Conservation (phyloP, 2,329 filamentous ascomycete genomes). For the Arthroderma sp. region DNA sequence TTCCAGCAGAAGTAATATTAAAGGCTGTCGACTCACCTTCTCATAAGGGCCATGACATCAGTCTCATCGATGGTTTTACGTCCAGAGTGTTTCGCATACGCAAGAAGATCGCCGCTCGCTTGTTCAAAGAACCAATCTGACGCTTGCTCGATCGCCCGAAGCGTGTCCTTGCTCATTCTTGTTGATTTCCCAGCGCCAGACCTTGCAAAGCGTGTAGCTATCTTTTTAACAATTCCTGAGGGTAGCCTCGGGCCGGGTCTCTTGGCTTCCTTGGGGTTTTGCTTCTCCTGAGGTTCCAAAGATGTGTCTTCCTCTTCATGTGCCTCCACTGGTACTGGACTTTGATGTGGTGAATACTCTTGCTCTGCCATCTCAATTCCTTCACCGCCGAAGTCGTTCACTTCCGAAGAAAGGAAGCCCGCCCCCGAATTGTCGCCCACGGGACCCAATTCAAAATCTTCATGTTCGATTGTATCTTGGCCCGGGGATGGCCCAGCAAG, state of each 20-base stretch:
- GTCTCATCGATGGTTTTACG: constrained; percentile 76
- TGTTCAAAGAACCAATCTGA: constrained; percentile 92
- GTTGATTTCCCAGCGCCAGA: constrained; percentile 51
- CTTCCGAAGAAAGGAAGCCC: constrained; percentile 16
- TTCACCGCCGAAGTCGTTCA: constrained; percentile 16
- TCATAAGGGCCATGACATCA: constrained; percentile 71
- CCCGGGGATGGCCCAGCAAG: constrained; percentile 4
- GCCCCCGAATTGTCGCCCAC: constrained; percentile 16
- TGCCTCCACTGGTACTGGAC: neutral
- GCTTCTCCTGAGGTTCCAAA: constrained; percentile 19
- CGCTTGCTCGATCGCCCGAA: constrained; percentile 63
- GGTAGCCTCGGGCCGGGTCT: constrained; percentile 66
- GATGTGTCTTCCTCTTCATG: constrained; percentile 5
- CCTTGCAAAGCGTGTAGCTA: constrained; percentile 53
- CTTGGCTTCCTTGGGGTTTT: constrained; percentile 54
- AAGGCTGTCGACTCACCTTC: constrained; percentile 47
- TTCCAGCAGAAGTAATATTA: constrained; percentile 17
- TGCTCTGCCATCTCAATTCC: constrained; percentile 21
- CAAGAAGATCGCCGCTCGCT: constrained; percentile 61
- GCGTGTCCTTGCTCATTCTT: constrained; percentile 59
- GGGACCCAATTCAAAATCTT: constrained; percentile 21
- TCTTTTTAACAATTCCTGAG: constrained; percentile 54
- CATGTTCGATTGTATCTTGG: constrained; percentile 16
- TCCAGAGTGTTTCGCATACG: constrained; percentile 68
- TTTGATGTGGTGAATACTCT: constrained; percentile 5